phyloP scores from a whole-genome alignment of 495 filamentous ascomycete species.

The Amphirosellinia nigrospora region DNA sequence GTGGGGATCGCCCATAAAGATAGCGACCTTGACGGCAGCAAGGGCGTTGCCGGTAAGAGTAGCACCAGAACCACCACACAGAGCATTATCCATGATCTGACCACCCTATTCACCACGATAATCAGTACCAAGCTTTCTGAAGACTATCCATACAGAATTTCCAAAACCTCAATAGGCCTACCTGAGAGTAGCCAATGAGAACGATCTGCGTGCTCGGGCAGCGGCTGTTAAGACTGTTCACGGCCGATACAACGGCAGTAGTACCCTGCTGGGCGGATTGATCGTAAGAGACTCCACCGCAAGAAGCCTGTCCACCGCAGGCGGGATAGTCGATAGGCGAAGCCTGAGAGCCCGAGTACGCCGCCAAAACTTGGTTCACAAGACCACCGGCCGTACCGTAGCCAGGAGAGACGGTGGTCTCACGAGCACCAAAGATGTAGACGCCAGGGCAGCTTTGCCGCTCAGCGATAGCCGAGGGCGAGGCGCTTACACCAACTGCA shows the following conservation, averaged over 20 bases:
- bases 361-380: constrained; percentile 58
- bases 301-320: constrained; percentile 59
- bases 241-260: constrained; percentile 58
- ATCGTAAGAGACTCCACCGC: constrained; percentile 60
- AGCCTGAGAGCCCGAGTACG: constrained; percentile 60
- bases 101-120: constrained; percentile 51
- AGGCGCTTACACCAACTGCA: constrained; percentile 20
- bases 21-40: constrained; percentile 62
- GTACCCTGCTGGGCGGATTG: constrained; percentile 60
- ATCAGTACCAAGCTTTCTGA: constrained; percentile 8
- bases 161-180: neutral
- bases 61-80: constrained; percentile 64
- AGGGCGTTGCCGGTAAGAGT: constrained; percentile 56
- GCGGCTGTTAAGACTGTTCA: constrained; percentile 57
- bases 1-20: constrained; percentile 68
- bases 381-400: constrained; percentile 61
- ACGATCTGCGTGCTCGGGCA: constrained; percentile 66
- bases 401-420: constrained; percentile 63
- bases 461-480: constrained; percentile 29
- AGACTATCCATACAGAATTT: neutral
- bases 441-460: constrained; percentile 57
- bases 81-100: constrained; percentile 67
- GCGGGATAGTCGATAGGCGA: constrained; percentile 60
- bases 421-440: constrained; percentile 69
- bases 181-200: constrained; percentile 63